phyloP scores from a whole-genome alignment of 2,329 filamentous ascomycete species.

The Neocucurbitaria cava region DNA sequence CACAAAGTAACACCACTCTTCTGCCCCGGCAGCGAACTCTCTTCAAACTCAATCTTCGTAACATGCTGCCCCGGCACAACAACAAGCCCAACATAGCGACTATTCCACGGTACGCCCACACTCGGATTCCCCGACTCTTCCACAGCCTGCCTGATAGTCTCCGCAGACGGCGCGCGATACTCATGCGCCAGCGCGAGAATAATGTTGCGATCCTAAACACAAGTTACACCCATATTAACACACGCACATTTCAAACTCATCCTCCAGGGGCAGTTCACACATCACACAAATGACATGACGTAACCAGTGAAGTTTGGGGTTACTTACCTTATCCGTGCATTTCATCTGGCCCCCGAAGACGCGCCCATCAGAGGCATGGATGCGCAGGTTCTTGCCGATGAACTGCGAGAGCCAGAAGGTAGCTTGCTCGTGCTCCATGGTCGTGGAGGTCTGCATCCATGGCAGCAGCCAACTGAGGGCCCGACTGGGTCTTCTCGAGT shows the following conservation, averaged over 20 bases:
- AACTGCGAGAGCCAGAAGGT: slow-evolving; percentile 68
- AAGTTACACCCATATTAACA: no score
- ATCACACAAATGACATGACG: no score
- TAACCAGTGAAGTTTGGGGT: no score
- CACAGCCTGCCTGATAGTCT: slow-evolving; percentile 50
- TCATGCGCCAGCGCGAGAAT: slow-evolving; percentile 87
- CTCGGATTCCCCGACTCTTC: slow-evolving; percentile 51
- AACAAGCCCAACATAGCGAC: slow-evolving; percentile 85
- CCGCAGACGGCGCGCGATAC: slow-evolving; percentile 73
- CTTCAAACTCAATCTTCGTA: slow-evolving; percentile 85
- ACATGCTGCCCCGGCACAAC: slow-evolving; percentile 89
- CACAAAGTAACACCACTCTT: slow-evolving; percentile 33
- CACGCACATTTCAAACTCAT: no score
- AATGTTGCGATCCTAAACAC: slow-evolving; percentile 78
- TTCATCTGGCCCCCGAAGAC: slow-evolving; percentile 92
- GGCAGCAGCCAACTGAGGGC: slow-evolving; percentile 31
- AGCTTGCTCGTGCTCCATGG: slow-evolving; percentile 62
- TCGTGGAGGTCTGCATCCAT: slow-evolving; percentile 17
- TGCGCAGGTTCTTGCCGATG: slow-evolving; percentile 78
- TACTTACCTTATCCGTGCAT: slow-evolving; percentile 85
- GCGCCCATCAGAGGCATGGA: slow-evolving; percentile 81
- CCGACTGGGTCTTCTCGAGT: slow-evolving; percentile 13
- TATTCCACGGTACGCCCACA: slow-evolving; percentile 73
- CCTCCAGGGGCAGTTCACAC: no score
- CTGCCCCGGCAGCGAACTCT: slow-evolving; percentile 49